These are phyloP conservation scores for Ogataea corticis DNA, from an alignment of 805 yeast genomes.

Conservation along the genomic window DNA sequence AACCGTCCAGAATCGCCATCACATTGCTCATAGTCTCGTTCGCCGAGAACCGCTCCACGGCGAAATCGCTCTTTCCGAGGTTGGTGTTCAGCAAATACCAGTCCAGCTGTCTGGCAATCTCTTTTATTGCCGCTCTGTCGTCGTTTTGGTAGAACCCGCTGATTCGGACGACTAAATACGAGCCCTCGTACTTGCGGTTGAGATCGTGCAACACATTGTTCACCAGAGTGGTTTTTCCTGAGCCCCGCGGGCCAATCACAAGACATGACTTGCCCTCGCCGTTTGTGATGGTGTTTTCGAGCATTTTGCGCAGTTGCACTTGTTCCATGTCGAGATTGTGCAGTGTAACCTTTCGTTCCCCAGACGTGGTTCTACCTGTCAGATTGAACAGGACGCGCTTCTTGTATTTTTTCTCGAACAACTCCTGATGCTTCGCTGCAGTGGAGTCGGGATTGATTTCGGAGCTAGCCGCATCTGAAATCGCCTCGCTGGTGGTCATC, in stretches of 20 bases:
- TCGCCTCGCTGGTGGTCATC: no score
- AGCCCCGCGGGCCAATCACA: constrained; percentile 74
- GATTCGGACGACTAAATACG: constrained; percentile 62
- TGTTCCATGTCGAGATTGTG: constrained; percentile 42
- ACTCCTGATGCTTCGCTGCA: background rate
- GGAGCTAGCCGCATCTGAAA: no score
- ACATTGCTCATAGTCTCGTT: constrained; percentile 63
- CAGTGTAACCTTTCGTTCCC: constrained; percentile 19
- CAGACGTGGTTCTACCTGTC: constrained; percentile 22
- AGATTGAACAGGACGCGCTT: constrained; percentile 17
- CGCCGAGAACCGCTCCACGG: constrained; percentile 21
- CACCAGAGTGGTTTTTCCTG: constrained; percentile 72
- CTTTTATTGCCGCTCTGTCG: constrained; percentile 78
- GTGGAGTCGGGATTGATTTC: background rate
- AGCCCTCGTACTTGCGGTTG: constrained; percentile 40
- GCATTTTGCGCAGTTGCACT: constrained; percentile 53
- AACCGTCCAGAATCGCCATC: constrained; percentile 50
- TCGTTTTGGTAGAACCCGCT: constrained; percentile 73
- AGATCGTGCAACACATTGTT: constrained; percentile 55
- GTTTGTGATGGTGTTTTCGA: constrained; percentile 64
- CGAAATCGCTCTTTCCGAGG: constrained; percentile 10
- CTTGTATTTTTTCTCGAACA: background rate
- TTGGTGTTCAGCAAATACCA: constrained; percentile 24
- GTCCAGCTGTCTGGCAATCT: constrained; percentile 84
- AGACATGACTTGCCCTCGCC: constrained; percentile 82